phyloP scores from a whole-genome alignment of 352 stramenopile genomes.

The Pythium rishiriense region DNA sequence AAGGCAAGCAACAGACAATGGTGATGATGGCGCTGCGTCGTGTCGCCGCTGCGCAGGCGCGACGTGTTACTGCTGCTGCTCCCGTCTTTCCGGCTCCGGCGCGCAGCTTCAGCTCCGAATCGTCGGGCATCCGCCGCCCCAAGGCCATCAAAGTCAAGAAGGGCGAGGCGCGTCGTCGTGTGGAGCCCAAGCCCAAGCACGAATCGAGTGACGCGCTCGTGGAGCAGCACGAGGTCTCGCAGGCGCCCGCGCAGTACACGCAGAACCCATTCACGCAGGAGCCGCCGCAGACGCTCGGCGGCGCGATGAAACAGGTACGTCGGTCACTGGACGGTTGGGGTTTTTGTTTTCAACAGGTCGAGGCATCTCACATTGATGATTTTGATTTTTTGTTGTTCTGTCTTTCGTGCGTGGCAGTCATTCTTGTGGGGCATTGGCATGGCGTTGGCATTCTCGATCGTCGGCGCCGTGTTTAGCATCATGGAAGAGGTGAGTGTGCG shows the following conservation, averaged over 20 bases:
- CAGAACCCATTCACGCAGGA: constrained; percentile 28
- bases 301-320: constrained; percentile 63
- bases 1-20: neutral
- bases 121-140: constrained; percentile 40
- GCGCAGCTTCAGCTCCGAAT: constrained; percentile 40
- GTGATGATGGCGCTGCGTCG: constrained; percentile 15
- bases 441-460: constrained; percentile 67
- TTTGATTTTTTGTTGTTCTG: too few relatives aligned
- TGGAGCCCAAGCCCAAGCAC: constrained; percentile 41
- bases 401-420: constrained; percentile 41
- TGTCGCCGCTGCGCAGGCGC: constrained; percentile 1
- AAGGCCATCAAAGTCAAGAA: constrained; percentile 75
- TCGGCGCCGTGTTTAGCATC: constrained; percentile 64
- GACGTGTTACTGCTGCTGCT: neutral
- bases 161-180: constrained; percentile 53
- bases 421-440: constrained; percentile 83
- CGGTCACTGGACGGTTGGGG: neutral
- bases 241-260: constrained; percentile 35
- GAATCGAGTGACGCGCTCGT: constrained; percentile 37
- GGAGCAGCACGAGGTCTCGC: constrained; percentile 22
- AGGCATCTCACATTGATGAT: too few relatives aligned
- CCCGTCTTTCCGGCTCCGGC: too few relatives aligned
- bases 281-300: constrained; percentile 55
- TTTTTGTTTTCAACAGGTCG: too few relatives aligned
- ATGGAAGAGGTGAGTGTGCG: constrained; percentile 67